A percentile compares a stretch with the other conserved stretches of the same genome.
Conservation (phyloP, 371 early-diverging fungal genomes). For the Mucor plumbeus region DNA sequence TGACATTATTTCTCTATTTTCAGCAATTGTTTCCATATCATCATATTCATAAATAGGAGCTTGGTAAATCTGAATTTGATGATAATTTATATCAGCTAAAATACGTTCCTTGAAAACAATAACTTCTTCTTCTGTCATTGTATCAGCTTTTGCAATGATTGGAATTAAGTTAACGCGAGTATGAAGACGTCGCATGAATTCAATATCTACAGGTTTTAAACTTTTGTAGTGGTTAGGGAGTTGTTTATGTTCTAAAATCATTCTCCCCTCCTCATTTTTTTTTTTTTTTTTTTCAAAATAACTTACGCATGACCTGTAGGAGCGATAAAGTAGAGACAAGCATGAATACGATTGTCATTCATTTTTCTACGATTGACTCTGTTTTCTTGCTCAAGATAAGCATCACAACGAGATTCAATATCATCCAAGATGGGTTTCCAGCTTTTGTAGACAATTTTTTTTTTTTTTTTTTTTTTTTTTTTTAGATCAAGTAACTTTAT, state of each 20-base stretch:
- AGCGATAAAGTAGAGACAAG: slow-evolving; percentile 97
- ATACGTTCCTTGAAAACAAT: slow-evolving; percentile 90
- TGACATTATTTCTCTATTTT: slow-evolving; percentile 93
- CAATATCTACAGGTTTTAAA: slow-evolving; percentile 92
- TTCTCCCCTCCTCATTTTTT: too few relatives aligned
- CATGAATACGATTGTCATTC: slow-evolving; percentile 95
- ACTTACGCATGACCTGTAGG: slow-evolving; percentile 90
- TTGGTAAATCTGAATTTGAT: slow-evolving; percentile 94
- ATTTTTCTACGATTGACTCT: slow-evolving; percentile 85
- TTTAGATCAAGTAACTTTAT: background rate
- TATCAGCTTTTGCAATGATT: slow-evolving; percentile 98
- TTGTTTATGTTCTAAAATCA: background rate
- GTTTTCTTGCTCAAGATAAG: slow-evolving; percentile 92
- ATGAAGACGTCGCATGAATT: slow-evolving; percentile 93
- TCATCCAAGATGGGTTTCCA: slow-evolving; percentile 96
- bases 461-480: too few relatives aligned
- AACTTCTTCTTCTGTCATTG: slow-evolving; percentile 95
- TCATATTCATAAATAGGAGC: slow-evolving; percentile 91
- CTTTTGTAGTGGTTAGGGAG: slow-evolving; percentile 24
- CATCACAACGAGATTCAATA: slow-evolving; percentile 93
- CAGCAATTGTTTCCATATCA: slow-evolving; percentile 91
- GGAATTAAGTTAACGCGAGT: slow-evolving; percentile 98
- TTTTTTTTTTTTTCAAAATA: too few relatives aligned
- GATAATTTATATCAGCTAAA: slow-evolving; percentile 86
- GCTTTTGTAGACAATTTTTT: slow-evolving; percentile 50